These are phyloP conservation scores for Nyctanthes arbortristis DNA, from an alignment of 257 asterid species.

Conservation along the genomic window DNA sequence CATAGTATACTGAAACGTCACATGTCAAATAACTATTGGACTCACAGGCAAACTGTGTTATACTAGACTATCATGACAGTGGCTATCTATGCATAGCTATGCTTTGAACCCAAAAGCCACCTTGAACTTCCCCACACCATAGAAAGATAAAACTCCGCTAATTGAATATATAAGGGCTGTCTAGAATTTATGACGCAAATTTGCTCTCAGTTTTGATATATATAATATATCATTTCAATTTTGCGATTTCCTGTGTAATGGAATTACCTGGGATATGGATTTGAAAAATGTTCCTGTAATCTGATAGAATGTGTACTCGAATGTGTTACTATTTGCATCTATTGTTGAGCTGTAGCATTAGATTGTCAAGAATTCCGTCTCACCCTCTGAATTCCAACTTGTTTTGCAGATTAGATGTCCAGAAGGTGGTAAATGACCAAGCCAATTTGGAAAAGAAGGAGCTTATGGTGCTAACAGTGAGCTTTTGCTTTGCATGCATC, in stretches of 20 bases:
- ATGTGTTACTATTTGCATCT: not conserved
- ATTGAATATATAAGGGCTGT: slow-evolving; percentile 1
- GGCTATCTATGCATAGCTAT: not conserved
- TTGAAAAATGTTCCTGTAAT: not conserved
- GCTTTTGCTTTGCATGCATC: slow-evolving; percentile 57
- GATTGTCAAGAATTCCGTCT: not conserved
- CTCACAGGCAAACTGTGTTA: not conserved
- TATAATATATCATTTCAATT: not conserved
- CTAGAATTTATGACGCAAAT: not conserved
- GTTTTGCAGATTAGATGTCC: slow-evolving; percentile 65
- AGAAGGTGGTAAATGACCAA: slow-evolving; percentile 62
- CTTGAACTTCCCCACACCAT: not conserved
- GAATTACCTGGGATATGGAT: not conserved
- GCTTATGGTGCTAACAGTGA: slow-evolving; percentile 49
- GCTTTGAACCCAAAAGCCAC: not conserved
- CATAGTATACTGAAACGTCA: too few relatives aligned
- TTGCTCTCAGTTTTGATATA: not conserved
- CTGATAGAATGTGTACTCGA: not conserved
- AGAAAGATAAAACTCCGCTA: not conserved
- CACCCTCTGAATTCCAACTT: slow-evolving; percentile 7
- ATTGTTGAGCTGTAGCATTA: not conserved
- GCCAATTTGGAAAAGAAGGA: slow-evolving; percentile 64
- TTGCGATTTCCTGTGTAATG: not conserved
- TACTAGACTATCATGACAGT: not conserved
- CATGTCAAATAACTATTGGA: not conserved